Conservation (phyloP, 495 filamentous ascomycete species). For the Friedmanniomyces simplex region DNA sequence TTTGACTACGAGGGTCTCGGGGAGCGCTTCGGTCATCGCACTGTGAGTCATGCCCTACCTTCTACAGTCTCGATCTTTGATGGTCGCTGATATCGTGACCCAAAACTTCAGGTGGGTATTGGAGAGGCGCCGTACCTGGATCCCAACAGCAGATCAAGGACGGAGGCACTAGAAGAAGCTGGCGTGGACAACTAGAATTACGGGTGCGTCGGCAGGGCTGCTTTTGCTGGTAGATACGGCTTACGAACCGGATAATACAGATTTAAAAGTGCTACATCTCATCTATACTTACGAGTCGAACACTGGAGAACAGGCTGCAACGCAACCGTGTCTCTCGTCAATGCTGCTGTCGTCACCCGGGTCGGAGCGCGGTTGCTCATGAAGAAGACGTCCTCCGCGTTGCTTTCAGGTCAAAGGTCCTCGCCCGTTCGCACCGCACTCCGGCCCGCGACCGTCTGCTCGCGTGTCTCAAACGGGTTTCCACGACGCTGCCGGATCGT, state of each 20-base stretch:
- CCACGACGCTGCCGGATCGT: too few species aligned
- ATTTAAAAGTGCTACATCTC: too few species aligned
- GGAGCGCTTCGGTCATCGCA: slow-evolving; percentile 50
- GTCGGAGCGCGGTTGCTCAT: neutral
- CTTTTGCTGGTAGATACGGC: too few species aligned
- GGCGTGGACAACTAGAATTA: neutral
- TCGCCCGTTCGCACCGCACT: neutral
- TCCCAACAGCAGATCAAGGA: slow-evolving; percentile 14
- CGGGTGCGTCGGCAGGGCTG: too few species aligned
- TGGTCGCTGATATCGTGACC: neutral
- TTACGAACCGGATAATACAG: too few species aligned
- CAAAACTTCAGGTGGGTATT: slow-evolving; percentile 28
- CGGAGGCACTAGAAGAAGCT: slow-evolving; percentile 2
- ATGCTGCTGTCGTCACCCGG: neutral
- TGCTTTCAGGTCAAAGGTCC: neutral
- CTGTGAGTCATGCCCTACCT: slow-evolving; percentile 32
- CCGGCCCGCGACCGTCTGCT: neutral
- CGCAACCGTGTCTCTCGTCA: neutral
- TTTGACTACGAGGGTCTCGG: slow-evolving; percentile 49
- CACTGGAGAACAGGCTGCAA: neutral
- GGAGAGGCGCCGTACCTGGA: slow-evolving; percentile 65
- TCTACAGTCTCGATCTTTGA: neutral
- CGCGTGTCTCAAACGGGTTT: too few species aligned
- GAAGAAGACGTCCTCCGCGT: neutral
- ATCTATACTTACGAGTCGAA: neutral